These are phyloP conservation scores for Verticillium nubilum DNA, from an alignment of 2,329 filamentous ascomycete genomes.

Conservation along the genomic window DNA sequence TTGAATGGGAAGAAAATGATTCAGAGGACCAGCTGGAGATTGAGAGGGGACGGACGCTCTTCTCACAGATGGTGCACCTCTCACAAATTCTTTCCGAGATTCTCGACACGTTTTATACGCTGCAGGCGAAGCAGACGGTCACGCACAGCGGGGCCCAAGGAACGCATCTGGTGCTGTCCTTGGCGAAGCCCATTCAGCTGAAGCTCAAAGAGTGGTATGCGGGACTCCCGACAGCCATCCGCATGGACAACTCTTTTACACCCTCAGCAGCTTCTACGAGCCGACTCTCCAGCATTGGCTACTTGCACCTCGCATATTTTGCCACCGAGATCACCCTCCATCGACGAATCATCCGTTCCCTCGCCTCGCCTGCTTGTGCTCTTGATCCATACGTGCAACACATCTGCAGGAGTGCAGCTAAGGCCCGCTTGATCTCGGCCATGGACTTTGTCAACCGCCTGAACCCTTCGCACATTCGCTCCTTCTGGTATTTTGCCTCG, in stretches of 20 bases:
- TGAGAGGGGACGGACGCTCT: conserved; percentile 63
- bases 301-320: conserved; percentile 87
- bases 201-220: conserved; percentile 81
- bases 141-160: conserved; percentile 61
- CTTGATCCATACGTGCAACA: conserved; percentile 79
- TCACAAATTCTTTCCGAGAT: conserved; percentile 74
- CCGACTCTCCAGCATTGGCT: conserved; percentile 60
- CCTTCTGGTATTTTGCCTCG: conserved; percentile 88
- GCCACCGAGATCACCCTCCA: conserved; percentile 92
- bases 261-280: conserved; percentile 28
- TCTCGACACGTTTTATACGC: conserved; percentile 76
- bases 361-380: conserved; percentile 38
- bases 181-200: conserved; percentile 77
- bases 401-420: conserved; percentile 89
- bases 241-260: conserved; percentile 59
- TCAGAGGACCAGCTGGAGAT: conserved; percentile 59
- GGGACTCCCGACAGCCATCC: conserved; percentile 54
- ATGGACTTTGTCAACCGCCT: conserved; percentile 98
- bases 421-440: conserved; percentile 87
- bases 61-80: conserved; percentile 69
- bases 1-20: conserved; percentile 59
- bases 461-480: conserved; percentile 76
- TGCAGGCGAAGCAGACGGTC: conserved; percentile 68
- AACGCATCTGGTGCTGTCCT: conserved; percentile 65
- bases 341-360: conserved; percentile 80